phyloP scores from a whole-genome alignment of 768 basidiomycete species.

The Hygrophoropsis aurantiaca region DNA sequence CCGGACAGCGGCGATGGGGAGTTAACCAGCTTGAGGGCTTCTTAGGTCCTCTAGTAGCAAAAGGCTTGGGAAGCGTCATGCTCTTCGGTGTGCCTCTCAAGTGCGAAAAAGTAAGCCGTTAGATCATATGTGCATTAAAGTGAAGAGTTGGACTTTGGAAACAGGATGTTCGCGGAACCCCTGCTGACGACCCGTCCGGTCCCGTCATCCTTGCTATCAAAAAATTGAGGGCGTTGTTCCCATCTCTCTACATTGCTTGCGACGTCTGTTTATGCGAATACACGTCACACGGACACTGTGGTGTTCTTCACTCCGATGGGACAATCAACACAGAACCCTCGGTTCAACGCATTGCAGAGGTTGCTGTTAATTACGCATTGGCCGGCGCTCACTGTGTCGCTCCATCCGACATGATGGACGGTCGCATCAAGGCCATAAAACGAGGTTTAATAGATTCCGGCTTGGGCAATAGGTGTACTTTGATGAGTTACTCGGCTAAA shows the following conservation, averaged over 20 bases:
- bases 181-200: constrained; percentile 86
- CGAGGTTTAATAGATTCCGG: constrained; percentile 78
- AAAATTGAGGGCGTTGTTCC: constrained; percentile 75
- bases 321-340: constrained; percentile 78
- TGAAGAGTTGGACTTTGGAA: background rate
- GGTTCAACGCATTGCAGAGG: constrained; percentile 85
- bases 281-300: constrained; percentile 97
- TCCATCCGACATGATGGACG: constrained; percentile 99
- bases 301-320: constrained; percentile 69
- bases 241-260: constrained; percentile 82
- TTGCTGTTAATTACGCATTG: constrained; percentile 86
- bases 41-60: constrained; percentile 81
- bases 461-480: constrained; percentile 80
- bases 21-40: constrained; percentile 90
- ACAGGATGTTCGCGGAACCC: constrained; percentile 80
- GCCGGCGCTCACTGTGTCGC: constrained; percentile 99
- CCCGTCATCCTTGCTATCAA: constrained; percentile 94
- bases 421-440: constrained; percentile 89
- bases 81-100: constrained; percentile 89
- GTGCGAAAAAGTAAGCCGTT: constrained; percentile 66
- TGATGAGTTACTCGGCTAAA: constrained; percentile 98
- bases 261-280: constrained; percentile 99
- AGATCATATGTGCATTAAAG: background rate
- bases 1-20: constrained; percentile 92
- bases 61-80: constrained; percentile 90